A percentile compares a stretch with the other conserved stretches of the same genome.
These are phyloP conservation scores for Ustilaginoidea virens DNA, from an alignment of 2,329 filamentous ascomycete species.

Conservation along the genomic window DNA sequence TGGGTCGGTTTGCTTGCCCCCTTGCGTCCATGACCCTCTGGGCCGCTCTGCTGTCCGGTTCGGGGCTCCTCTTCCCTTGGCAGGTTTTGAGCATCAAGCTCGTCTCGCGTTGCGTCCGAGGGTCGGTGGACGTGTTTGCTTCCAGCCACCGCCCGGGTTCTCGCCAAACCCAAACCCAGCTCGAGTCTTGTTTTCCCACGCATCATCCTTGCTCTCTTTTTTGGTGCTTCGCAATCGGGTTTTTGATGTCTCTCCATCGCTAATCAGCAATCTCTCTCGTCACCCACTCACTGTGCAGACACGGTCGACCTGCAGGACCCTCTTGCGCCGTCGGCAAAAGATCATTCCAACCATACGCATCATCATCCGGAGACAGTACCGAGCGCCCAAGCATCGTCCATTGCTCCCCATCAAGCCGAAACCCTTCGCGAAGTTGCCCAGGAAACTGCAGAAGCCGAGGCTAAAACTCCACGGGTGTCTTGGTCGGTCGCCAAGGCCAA, in stretches of 20 bases:
- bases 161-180: background rate
- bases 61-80: conserved; percentile 7
- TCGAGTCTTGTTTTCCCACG: background rate
- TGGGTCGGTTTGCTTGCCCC: too few species aligned
- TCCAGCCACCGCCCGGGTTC: conserved; percentile 9
- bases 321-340: conserved; percentile 67
- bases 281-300: too few species aligned
- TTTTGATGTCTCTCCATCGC: background rate
- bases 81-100: too few species aligned
- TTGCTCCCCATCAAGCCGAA: conserved; percentile 73
- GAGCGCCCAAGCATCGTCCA: conserved; percentile 25
- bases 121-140: conserved; percentile 8
- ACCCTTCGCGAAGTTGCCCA: conserved; percentile 67
- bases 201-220: too few species aligned
- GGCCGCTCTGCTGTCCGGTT: conserved; percentile 3
- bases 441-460: conserved; percentile 59
- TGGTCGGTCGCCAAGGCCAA: conserved; percentile 27
- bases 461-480: conserved; percentile 46
- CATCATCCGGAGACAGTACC: conserved; percentile 19
- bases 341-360: conserved; percentile 37
- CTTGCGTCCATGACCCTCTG: too few species aligned
- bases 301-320: conserved; percentile 89
- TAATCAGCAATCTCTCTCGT: too few species aligned
- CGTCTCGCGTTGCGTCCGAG: too few species aligned
- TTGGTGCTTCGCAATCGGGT: too few species aligned